Evolutionary conservation across 257 asterid genomes (phyloP).

Genomic region (Orobanche coerulescens): DNA sequence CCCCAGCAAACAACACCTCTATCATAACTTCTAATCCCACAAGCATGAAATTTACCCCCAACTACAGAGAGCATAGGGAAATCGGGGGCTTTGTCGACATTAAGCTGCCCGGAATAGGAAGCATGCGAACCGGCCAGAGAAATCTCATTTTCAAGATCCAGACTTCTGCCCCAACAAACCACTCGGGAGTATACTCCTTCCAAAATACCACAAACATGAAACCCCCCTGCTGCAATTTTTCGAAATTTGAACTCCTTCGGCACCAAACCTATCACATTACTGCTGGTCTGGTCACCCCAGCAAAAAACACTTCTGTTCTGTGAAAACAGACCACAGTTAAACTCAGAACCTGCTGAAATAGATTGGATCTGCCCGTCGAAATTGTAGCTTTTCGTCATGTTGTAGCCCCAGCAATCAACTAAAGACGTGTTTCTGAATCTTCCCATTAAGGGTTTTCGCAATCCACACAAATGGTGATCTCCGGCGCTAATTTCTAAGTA

Average conservation of each 20-base stretch:
- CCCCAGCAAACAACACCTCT: constrained; percentile 87
- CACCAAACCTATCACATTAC: constrained; percentile 44
- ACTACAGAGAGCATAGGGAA: constrained; percentile 66
- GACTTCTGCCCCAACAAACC: constrained; percentile 72
- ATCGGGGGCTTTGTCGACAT: constrained; percentile 43
- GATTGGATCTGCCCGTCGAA: constrained; percentile 78
- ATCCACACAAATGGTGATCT: constrained; percentile 78
- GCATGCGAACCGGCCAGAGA: constrained; percentile 19
- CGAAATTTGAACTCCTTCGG: constrained; percentile 47
- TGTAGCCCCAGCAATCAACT: constrained; percentile 94
- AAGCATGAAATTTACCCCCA: constrained; percentile 77
- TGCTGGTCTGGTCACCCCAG: constrained; percentile 83
- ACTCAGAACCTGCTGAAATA: constrained; percentile 82
- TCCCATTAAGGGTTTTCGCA: constrained; percentile 71
- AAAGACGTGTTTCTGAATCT: constrained; percentile 48
- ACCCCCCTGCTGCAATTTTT: constrained; percentile 86
- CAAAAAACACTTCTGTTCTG: constrained; percentile 70
- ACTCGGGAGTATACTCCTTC: constrained; percentile 49
- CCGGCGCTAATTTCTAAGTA: constrained; percentile 84
- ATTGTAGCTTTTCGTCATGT: constrained; percentile 58
- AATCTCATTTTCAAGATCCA: constrained; percentile 47
- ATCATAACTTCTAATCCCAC: constrained; percentile 68
- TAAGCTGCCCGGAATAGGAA: constrained; percentile 34
- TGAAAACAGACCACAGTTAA: constrained; percentile 68
- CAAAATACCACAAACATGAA: constrained; percentile 82